Percentiles rank a stretch among this genome's conserved stretches.
phyloP scores from a whole-genome alignment of 345 rosid genomes.

The rapeseed (Brassica napus) region DNA sequence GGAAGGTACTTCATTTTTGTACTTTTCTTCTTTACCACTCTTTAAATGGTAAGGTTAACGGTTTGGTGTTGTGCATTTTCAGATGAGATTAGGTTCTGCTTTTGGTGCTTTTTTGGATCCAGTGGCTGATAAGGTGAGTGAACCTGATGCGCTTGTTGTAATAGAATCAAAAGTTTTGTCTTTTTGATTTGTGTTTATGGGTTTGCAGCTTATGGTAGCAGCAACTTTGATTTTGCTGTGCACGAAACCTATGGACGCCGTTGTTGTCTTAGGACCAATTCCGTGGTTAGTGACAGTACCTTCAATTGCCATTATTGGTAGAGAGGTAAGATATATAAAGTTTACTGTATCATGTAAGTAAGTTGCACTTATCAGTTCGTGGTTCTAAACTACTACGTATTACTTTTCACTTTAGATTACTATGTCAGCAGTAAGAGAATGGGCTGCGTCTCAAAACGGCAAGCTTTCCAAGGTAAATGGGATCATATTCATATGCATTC shows the following conservation, averaged over 20 bases:
- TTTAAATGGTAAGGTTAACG: not conserved
- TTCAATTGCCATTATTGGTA: constrained; percentile 83
- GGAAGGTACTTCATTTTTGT: constrained; percentile 55
- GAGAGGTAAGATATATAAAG: constrained; percentile 67
- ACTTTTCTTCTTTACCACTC: not conserved
- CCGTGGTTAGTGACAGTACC: constrained; percentile 92
- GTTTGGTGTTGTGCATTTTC: constrained; percentile 38
- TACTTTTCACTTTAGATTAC: constrained; percentile 64
- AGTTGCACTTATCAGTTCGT: not conserved
- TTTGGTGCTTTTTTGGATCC: constrained; percentile 99
- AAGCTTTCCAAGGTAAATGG: constrained; percentile 76
- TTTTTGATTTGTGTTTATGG: constrained; percentile 18
- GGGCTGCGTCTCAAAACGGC: constrained; percentile 95
- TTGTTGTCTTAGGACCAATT: constrained; percentile 53
- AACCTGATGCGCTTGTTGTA: not conserved
- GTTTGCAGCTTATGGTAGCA: constrained; percentile 94
- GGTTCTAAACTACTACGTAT: constrained; percentile 1
- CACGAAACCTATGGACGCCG: constrained; percentile 65
- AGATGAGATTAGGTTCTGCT: constrained; percentile 84
- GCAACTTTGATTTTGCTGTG: constrained; percentile 88
- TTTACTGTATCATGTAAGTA: not conserved
- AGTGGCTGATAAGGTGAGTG: constrained; percentile 89
- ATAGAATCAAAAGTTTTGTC: not conserved
- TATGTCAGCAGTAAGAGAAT: constrained; percentile 98
- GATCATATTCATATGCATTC: not conserved